A percentile compares a stretch with the other conserved stretches of the same genome.
phyloP scores from a whole-genome alignment of 805 yeast genomes.

The Teunomyces kruisii region DNA sequence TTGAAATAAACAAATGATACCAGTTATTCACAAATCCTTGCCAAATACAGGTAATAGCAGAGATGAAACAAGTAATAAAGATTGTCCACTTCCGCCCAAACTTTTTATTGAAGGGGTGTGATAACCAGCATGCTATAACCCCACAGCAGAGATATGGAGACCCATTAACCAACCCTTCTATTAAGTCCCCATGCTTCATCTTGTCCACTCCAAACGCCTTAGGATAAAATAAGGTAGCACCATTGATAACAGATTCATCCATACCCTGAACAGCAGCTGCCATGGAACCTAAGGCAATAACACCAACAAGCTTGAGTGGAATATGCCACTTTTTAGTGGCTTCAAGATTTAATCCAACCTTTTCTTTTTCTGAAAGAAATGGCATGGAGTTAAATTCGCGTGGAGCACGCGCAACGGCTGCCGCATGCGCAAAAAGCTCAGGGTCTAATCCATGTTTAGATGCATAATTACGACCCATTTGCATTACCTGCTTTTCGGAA shows the following conservation, averaged over 20 bases:
- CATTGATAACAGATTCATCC: conserved; percentile 72
- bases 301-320: conserved; percentile 49
- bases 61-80: conserved; percentile 58
- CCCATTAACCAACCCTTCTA: conserved; percentile 61
- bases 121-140: conserved; percentile 58
- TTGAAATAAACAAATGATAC: conserved; percentile 59
- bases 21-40: conserved; percentile 62
- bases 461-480: conserved; percentile 70
- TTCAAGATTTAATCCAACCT: conserved; percentile 48
- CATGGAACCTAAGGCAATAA: conserved; percentile 60
- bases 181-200: conserved; percentile 49
- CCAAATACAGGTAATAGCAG: conserved; percentile 65
- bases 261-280: conserved; percentile 75
- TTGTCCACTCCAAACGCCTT: conserved; percentile 46
- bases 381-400: conserved; percentile 56
- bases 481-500: conserved; percentile 61
- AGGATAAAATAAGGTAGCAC: conserved; percentile 65
- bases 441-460: conserved; percentile 52
- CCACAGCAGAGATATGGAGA: conserved; percentile 67
- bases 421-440: conserved; percentile 61
- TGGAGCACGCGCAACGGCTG: conserved; percentile 59
- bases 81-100: conserved; percentile 63
- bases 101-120: conserved; percentile 50
- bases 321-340: conserved; percentile 43
- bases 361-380: conserved; percentile 46